phyloP scores from a whole-genome alignment of 768 basidiomycete species.

The Suillus weaverae region DNA sequence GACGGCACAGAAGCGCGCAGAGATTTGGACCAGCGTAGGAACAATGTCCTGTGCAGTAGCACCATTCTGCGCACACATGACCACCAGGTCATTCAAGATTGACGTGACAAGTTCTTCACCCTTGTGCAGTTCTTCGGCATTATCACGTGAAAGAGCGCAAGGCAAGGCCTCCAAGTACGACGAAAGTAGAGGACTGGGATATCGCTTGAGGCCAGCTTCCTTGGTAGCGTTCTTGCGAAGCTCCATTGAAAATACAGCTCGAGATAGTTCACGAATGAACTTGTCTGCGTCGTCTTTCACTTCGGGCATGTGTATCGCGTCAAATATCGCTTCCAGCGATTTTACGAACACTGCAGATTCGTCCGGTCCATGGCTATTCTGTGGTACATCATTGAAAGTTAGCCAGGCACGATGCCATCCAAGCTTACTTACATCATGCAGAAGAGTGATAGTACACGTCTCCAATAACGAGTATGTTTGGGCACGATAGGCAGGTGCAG shows the following conservation, averaged over 20 bases:
- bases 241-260: conserved; percentile 73
- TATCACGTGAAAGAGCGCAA: conserved; percentile 69
- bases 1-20: conserved; percentile 77
- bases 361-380: conserved; percentile 75
- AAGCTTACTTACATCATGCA: conserved; percentile 69
- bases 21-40: conserved; percentile 76
- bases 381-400: conserved; percentile 2
- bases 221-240: conserved; percentile 58
- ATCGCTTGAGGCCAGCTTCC: conserved; percentile 50
- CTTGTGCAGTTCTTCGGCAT: conserved; percentile 55
- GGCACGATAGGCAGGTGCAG: conserved; percentile 45
- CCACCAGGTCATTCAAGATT: conserved; percentile 68
- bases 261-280: conserved; percentile 69
- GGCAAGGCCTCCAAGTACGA: conserved; percentile 83
- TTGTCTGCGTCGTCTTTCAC: conserved; percentile 66
- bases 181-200: conserved; percentile 57
- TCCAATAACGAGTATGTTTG: conserved; percentile 73
- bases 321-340: conserved; percentile 75
- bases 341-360: conserved; percentile 71
- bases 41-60: conserved; percentile 56
- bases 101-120: conserved; percentile 60
- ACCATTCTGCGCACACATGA: conserved; percentile 47
- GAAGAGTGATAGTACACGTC: conserved; percentile 63
- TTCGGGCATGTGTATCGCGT: conserved; percentile 70
- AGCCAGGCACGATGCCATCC: not conserved